phyloP scores from a whole-genome alignment of 2,329 filamentous ascomycete genomes.

The Hypoxylon sp. region DNA sequence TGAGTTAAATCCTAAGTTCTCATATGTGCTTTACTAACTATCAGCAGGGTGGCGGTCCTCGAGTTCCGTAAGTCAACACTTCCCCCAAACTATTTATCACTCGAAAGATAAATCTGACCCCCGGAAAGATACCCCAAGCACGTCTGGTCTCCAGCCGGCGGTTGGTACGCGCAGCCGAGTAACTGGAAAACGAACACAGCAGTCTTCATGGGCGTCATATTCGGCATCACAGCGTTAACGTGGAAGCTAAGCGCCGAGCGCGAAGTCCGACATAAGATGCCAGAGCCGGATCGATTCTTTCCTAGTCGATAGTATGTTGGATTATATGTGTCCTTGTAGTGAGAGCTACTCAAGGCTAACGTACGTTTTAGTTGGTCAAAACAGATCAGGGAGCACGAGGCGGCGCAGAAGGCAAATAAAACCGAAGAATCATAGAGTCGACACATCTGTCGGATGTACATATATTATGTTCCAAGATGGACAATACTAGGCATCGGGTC shows the following conservation, averaged over 20 bases:
- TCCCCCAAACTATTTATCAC: slow-evolving; percentile 11
- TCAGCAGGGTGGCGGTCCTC: slow-evolving; percentile 80
- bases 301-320: slow-evolving; percentile 87
- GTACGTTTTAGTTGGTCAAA: slow-evolving; percentile 58
- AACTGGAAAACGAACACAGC: slow-evolving; percentile 97
- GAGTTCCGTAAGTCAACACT: slow-evolving; percentile 66
- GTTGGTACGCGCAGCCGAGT: slow-evolving; percentile 94
- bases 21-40: slow-evolving; percentile 58
- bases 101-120: slow-evolving; percentile 41
- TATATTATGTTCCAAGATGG: slow-evolving; percentile 41
- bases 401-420: slow-evolving; percentile 54
- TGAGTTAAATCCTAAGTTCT: slow-evolving; percentile 54
- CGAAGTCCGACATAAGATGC: slow-evolving; percentile 82
- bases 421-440: slow-evolving; percentile 49
- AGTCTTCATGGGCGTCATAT: slow-evolving; percentile 76
- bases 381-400: slow-evolving; percentile 63
- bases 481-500: slow-evolving; percentile 35
- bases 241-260: slow-evolving; percentile 81
- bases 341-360: slow-evolving; percentile 24
- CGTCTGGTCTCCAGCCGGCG: slow-evolving; percentile 98
- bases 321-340: neutral
- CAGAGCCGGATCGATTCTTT: slow-evolving; percentile 83
- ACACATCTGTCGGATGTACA: slow-evolving; percentile 40
- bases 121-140: slow-evolving; percentile 89
- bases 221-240: slow-evolving; percentile 75